These are phyloP conservation scores for Paracorniculantispora psalliotae DNA, from an alignment of 2,329 filamentous ascomycete genomes.

Conservation along the genomic window DNA sequence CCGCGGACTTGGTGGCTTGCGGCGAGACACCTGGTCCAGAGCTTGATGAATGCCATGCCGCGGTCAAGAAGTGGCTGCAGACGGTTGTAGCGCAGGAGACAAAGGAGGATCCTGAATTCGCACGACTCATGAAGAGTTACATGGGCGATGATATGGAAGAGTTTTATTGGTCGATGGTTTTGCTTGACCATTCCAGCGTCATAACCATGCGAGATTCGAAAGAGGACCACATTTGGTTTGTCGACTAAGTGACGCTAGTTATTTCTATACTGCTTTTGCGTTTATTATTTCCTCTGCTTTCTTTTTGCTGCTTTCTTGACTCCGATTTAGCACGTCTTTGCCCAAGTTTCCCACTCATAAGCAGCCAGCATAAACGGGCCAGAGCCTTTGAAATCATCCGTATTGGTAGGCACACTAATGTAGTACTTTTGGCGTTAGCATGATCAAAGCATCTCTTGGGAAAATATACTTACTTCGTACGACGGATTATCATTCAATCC, in stretches of 20 bases:
- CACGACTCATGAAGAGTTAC: background rate
- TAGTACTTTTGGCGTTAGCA: constrained; percentile 8
- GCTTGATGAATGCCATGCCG: background rate
- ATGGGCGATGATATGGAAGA: constrained; percentile 10
- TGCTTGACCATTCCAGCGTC: constrained; percentile 1
- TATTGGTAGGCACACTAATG: constrained; percentile 10
- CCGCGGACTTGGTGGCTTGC: background rate
- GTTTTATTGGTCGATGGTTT: background rate
- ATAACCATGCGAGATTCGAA: constrained; percentile 1
- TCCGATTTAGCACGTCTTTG: no score
- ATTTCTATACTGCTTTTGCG: no score
- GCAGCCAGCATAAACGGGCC: constrained; percentile 19
- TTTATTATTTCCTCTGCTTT: no score
- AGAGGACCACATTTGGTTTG: constrained; percentile 1
- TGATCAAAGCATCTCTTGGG: background rate
- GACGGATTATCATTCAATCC: background rate
- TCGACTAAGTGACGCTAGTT: no score
- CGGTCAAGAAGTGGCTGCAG: constrained; percentile 3
- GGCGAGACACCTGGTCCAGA: background rate
- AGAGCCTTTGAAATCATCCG: constrained; percentile 20
- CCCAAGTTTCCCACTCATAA: constrained; percentile 21
- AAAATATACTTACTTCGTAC: background rate
- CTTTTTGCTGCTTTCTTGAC: no score
- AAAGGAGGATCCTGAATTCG: constrained; percentile 3
- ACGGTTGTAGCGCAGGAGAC: background rate